These are phyloP conservation scores for Salvia rosmarinus DNA, from an alignment of 257 asterid genomes.

Conservation along the genomic window DNA sequence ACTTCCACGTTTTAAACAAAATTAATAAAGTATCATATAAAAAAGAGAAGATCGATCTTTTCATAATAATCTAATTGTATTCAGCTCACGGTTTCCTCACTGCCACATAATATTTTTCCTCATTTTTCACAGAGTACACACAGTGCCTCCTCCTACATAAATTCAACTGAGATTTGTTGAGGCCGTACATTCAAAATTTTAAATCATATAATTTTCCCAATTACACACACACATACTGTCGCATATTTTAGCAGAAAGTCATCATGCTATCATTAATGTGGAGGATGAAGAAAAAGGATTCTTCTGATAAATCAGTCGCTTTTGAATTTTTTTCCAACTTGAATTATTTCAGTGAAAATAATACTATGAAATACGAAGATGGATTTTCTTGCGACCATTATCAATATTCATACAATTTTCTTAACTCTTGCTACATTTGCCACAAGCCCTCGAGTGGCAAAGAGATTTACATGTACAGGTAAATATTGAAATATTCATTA, in stretches of 20 bases:
- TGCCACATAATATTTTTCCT: background rate
- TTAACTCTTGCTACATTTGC: conserved; percentile 46
- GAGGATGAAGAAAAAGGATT: conserved; percentile 1
- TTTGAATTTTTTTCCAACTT: background rate
- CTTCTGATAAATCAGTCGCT: background rate
- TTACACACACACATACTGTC: background rate
- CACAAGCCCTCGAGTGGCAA: conserved; percentile 34
- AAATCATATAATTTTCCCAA: background rate
- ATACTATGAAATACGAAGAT: background rate
- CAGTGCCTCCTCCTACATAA: background rate
- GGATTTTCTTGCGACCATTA: background rate
- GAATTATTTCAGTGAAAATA: background rate
- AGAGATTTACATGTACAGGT: conserved; percentile 44
- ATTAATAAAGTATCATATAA: too few species aligned
- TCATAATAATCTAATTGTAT: too few species aligned
- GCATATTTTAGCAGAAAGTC: background rate
- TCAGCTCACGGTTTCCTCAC: too few species aligned
- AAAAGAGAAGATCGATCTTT: too few species aligned
- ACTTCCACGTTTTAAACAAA: too few species aligned
- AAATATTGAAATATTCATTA: background rate
- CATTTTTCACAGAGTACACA: background rate
- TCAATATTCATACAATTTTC: conserved; percentile 27
- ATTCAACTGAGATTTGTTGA: background rate
- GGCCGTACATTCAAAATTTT: background rate
- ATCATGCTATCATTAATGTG: conserved; percentile 12